Evolutionary conservation across 768 basidiomycete genomes (phyloP), one percentile per base, ranked within the genome.

Genomic region (Pleurotus citrinopileatus): DNA sequence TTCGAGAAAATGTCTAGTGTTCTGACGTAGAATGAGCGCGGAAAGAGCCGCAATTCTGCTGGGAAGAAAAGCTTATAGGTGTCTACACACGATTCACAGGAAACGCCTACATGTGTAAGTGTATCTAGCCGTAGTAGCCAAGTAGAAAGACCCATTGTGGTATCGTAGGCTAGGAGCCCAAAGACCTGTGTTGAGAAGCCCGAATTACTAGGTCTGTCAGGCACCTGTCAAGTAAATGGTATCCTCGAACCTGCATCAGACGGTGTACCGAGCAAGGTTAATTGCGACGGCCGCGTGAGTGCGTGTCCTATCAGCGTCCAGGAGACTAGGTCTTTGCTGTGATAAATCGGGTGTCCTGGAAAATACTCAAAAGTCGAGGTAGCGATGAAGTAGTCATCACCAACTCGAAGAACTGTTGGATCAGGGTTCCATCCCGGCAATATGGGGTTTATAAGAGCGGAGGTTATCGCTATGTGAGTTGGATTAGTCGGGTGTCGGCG

Each of bases 401-500:
- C 70, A 40, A 73, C 73, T 50, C 71, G 69, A n/a, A 74, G 28
- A 23, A 73, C 69, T 23, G 63, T 66, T 3, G 73, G 73, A 58
- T 74, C 73, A 10, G 73, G 71, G 48, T 73, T 74, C 70, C 70
- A 75, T 27, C 73, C 73, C 6, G 70, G 69, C 2, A 74, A 59
- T 12, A 74, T 71, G 6, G 73, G 73, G 43, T 73, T 73, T 12
- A 68, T 57, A 8, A 66, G 59, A 3, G 60, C 60, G 19, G 19
- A 19, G 8, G 29, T 13, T 6, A 32, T 32, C 7, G 7, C 29
- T 34, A 19, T 37, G 44, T 36, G 17, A 29, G 13, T 6, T 32
- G 29, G 13, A 13, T 32, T 32, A 32, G 7, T 6, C 29, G 13
- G 13, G 29, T 32, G 7, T 6, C 7, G 6, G 29, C 6, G 29